A percentile compares a stretch with the other conserved stretches of the same genome.
These are phyloP conservation scores for Mycena olivaceomarginata DNA, from an alignment of 768 basidiomycete species.

Conservation along the genomic window DNA sequence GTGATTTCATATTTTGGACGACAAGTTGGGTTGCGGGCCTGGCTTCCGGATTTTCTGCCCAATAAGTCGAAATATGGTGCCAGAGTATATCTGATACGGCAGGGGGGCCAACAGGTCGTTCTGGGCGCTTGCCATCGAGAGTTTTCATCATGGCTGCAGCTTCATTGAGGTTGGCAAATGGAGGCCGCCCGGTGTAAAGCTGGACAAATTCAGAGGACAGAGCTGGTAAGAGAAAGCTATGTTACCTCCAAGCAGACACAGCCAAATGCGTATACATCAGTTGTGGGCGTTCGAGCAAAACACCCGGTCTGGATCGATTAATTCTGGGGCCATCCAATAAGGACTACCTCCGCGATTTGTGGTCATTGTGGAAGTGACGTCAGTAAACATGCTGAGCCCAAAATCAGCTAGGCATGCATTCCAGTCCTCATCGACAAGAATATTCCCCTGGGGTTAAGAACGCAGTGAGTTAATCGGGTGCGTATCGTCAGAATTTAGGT, in stretches of 20 bases:
- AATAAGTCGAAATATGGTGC: not conserved
- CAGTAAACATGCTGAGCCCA: slow-evolving; percentile 54
- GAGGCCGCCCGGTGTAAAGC: slow-evolving; percentile 34
- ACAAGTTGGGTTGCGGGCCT: not conserved
- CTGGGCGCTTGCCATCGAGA: slow-evolving; percentile 15
- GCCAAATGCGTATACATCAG: slow-evolving; percentile 57
- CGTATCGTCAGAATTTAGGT: not conserved
- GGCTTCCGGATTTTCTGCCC: not conserved
- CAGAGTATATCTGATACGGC: slow-evolving; percentile 10
- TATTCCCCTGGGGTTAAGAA: slow-evolving; percentile 47
- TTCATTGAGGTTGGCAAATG: slow-evolving; percentile 22
- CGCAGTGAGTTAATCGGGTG: not conserved
- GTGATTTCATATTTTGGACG: not conserved
- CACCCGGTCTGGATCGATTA: slow-evolving; percentile 51
- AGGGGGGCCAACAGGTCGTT: not conserved
- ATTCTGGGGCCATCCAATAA: slow-evolving; percentile 58
- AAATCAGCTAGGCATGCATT: slow-evolving; percentile 58
- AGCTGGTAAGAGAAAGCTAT: not conserved
- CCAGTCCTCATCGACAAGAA: slow-evolving; percentile 53
- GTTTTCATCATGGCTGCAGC: slow-evolving; percentile 15
- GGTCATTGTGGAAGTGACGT: slow-evolving; percentile 49
- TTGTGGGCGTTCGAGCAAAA: slow-evolving; percentile 50
- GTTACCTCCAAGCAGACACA: slow-evolving; percentile 56
- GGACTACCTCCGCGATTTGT: slow-evolving; percentile 51
- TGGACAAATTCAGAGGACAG: not conserved